Base-by-base conservation (phyloP, 331 rosid species). In the Quercus phellos region DNA sequence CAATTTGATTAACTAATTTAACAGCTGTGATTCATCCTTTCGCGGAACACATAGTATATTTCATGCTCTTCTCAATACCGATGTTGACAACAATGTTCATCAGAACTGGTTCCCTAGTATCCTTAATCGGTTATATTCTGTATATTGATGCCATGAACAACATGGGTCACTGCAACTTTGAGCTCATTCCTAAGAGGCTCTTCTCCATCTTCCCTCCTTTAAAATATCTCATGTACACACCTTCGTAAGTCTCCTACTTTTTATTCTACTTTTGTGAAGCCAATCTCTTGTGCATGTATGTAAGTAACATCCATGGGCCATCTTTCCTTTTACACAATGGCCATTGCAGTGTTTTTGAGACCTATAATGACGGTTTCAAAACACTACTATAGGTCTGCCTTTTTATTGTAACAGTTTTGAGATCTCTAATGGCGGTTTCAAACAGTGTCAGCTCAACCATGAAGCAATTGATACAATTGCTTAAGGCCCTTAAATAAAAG, bases 11-110 rank as follows among this genome's bases (percentile, higher is more conserved):
- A 24, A 0, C 26, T 24, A 24, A 24, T 12, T 12, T 3, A 17
- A 12, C 91, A 90, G 98, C 98, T 74, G 97, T 92, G 9, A 83
- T 83, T 54, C 98, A 94, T 79, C 98, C 98, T 43, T 94, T 92
- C 82, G 98, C 90, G 1, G 98, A 94, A 60, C 97, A 87, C 77
- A 69, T 94, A 51, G 80, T 84, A 1, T 90, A 94, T 72, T 94
- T 89, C 84, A 0, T 38, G 73, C 82, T 94, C 43, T 94, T 94
- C 22, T 79, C 89, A 19, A 86, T 89, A 51, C 97, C 98, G 6
- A 0, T 85, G 38, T 4, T 73, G 2, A 77, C 93, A 11, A 87
- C 89, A 0, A 1, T 66, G 18, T 0, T 81, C 0, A 86, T 83
- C 0, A 77, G 83, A 51, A 89, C 91, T 4, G 89, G 87, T 2